These are phyloP conservation scores for Fomes fomentarius DNA, from an alignment of 1,284 basidiomycete species.

Conservation along the genomic window DNA sequence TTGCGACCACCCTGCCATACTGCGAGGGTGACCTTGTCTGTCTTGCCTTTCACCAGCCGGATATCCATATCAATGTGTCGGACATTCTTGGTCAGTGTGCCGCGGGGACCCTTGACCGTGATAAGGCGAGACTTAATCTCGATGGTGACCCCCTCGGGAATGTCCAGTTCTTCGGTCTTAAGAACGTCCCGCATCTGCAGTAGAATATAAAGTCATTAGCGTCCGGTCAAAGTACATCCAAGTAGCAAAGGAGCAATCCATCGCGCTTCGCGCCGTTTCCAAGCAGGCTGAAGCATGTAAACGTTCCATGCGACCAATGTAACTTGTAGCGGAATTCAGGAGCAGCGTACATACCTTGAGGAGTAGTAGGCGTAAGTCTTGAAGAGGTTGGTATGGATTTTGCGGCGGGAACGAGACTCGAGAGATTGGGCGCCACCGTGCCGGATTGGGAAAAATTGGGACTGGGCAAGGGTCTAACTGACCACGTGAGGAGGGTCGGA, in stretches of 20 bases:
- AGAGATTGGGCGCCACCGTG: conserved; percentile 7
- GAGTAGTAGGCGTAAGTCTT: conserved; percentile 30
- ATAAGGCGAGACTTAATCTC: conserved; percentile 88
- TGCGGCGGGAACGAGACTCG: conserved; percentile 17
- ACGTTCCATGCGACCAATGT: background rate
- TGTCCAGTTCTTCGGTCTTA: conserved; percentile 91
- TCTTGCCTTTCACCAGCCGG: conserved; percentile 75
- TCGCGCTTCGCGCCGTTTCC: conserved; percentile 21
- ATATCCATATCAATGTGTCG: conserved; percentile 98
- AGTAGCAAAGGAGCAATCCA: conserved; percentile 33
- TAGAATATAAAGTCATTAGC: conserved; percentile 27
- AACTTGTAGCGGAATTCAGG: conserved; percentile 9
- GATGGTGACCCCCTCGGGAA: conserved; percentile 87
- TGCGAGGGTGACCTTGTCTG: conserved; percentile 85
- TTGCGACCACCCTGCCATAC: conserved; percentile 99
- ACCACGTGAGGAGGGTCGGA: conserved; percentile 8
- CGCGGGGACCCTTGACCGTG: conserved; percentile 88
- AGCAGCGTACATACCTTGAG: conserved; percentile 35
- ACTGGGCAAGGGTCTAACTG: conserved; percentile 28
- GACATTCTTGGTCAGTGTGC: conserved; percentile 88
- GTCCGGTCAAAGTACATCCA: conserved; percentile 30
- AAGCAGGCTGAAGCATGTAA: conserved; percentile 4
- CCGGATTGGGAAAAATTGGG: conserved; percentile 14
- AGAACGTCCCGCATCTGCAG: conserved; percentile 87
- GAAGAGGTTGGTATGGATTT: conserved; percentile 34